Evolutionary conservation across 1,139 yeast genomes (phyloP).

Genomic region (Candida glucosophila): DNA sequence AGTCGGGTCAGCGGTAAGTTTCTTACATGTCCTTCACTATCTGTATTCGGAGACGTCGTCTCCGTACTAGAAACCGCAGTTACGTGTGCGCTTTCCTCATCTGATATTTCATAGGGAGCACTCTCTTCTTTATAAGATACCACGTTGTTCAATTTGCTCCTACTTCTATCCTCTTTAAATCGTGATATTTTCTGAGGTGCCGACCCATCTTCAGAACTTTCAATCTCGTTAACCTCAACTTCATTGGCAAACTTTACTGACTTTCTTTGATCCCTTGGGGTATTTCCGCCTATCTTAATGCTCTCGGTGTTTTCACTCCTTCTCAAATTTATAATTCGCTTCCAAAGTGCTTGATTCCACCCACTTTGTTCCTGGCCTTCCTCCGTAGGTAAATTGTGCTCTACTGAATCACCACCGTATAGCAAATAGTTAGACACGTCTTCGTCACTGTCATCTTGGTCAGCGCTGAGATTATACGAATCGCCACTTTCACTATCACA

Average conservation of each 20-base stretch:
- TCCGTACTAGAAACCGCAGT: too few relatives aligned
- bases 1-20: too few relatives aligned
- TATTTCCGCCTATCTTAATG: not conserved
- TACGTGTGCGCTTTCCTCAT: too few relatives aligned
- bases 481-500: constrained; percentile 13
- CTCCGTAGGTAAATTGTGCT: not conserved
- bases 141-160: too few relatives aligned
- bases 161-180: constrained; percentile 18
- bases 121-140: too few relatives aligned
- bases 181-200: constrained; percentile 17
- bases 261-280: constrained; percentile 20
- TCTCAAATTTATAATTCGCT: constrained; percentile 19
- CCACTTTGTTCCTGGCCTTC: constrained; percentile 1
- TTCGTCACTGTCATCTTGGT: too few relatives aligned
- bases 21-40: too few relatives aligned
- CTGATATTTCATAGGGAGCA: too few relatives aligned
- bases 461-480: too few relatives aligned
- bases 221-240: constrained; percentile 52
- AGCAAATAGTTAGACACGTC: constrained; percentile 12
- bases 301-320: constrained; percentile 2
- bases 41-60: too few relatives aligned
- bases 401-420: constrained; percentile 11
- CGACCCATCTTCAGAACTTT: constrained; percentile 44
- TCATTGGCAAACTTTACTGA: constrained; percentile 44
- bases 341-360: constrained; percentile 20